Conservation (phyloP, 176 grass and related monocot genomes). For the Zizania latifolia region DNA sequence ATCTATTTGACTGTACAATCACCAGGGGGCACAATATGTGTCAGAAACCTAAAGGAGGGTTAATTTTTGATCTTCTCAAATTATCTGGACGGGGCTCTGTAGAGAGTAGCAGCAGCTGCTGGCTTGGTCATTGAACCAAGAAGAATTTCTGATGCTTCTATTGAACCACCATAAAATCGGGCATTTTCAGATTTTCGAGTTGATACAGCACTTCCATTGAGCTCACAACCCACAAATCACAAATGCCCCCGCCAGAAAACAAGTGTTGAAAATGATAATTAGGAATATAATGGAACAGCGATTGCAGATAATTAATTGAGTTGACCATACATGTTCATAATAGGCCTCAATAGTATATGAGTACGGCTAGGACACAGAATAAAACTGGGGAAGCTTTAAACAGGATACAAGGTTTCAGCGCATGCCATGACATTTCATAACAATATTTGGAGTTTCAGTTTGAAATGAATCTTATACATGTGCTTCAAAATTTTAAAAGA, state of each 20-base stretch:
- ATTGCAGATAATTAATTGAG: not conserved
- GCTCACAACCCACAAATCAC: conserved; percentile 72
- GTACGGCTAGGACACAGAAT: not conserved
- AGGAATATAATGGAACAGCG: not conserved
- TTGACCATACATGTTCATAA: not conserved
- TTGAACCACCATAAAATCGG: conserved; percentile 59
- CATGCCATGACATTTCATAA: not conserved
- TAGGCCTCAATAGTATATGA: not conserved
- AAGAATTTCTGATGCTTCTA: conserved; percentile 82
- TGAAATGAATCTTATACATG: too few species aligned
- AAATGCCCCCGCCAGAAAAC: conserved; percentile 64
- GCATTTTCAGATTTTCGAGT: conserved; percentile 60
- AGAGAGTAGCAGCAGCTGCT: conserved; percentile 60
- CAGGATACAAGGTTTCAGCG: not conserved
- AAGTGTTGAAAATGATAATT: not conserved
- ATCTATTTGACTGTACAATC: conserved; percentile 20
- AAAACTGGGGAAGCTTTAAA: not conserved
- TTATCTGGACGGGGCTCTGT: conserved; percentile 49
- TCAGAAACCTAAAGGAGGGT: not conserved
- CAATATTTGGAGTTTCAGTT: too few species aligned
- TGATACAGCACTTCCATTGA: conserved; percentile 74
- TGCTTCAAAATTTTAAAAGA: too few species aligned
- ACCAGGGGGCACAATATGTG: not conserved
- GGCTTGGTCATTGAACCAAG: conserved; percentile 59
- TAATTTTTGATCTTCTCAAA: conserved; percentile 54